A percentile compares a stretch with the other conserved stretches of the same genome.
Evolutionary conservation across 2,329 filamentous ascomycete genomes (phyloP).

Genomic region (Cercospora sesami): DNA sequence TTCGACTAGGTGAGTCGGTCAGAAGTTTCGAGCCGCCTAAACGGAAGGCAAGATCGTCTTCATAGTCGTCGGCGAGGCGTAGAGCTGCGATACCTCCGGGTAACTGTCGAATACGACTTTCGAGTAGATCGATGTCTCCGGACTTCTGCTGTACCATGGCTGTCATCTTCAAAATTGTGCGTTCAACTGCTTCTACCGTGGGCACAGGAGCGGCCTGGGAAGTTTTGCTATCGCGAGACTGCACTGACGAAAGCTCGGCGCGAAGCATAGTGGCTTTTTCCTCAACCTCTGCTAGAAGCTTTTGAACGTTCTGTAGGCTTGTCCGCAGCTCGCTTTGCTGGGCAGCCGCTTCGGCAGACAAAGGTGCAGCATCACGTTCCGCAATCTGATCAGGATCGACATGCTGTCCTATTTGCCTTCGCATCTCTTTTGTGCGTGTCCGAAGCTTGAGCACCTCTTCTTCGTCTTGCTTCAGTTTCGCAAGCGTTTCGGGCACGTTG

Average conservation of each 20-base stretch:
- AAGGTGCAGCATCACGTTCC: conserved; percentile 66
- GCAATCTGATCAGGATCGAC: conserved; percentile 67
- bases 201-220: conserved; percentile 58
- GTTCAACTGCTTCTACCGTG: conserved; percentile 87
- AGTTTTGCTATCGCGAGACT: conserved; percentile 21
- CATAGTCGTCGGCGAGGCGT: conserved; percentile 36
- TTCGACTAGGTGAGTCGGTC: conserved; percentile 38
- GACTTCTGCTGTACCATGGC: conserved; percentile 87
- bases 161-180: conserved; percentile 91
- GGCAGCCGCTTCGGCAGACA: conserved; percentile 79
- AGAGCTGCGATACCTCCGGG: conserved; percentile 37
- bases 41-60: conserved; percentile 37
- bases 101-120: conserved; percentile 78
- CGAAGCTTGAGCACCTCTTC: conserved; percentile 71
- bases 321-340: conserved; percentile 82
- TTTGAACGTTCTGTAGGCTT: conserved; percentile 72
- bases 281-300: conserved; percentile 74
- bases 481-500: conserved; percentile 67
- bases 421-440: conserved; percentile 74
- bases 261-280: conserved; percentile 76
- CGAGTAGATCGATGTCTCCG: conserved; percentile 85
- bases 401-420: conserved; percentile 69
- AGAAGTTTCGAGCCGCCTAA: conserved; percentile 34
- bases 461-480: conserved; percentile 63
- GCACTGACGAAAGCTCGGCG: conserved; percentile 66